phyloP scores from a whole-genome alignment of 2,329 filamentous ascomycete species.

The Phialocephala subalpina region DNA sequence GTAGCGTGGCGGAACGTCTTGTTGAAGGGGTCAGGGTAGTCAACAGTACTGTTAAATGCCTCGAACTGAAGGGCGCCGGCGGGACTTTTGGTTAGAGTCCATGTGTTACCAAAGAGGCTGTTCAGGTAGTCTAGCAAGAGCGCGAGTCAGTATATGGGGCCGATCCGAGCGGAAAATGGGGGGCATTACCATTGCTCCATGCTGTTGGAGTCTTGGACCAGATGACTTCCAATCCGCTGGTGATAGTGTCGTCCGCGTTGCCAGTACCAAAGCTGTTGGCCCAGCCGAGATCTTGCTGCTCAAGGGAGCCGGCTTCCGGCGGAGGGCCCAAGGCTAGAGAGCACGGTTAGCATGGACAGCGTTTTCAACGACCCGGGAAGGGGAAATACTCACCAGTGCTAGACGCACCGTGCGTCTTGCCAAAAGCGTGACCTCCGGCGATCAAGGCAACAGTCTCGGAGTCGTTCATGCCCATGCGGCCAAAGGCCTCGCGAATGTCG shows the following conservation, averaged over 20 bases:
- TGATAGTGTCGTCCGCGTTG: slow-evolving; percentile 75
- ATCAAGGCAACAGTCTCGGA: slow-evolving; percentile 68
- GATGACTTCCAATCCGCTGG: slow-evolving; percentile 79
- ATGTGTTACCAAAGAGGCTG: slow-evolving; percentile 78
- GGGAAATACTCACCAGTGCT: slow-evolving; percentile 18
- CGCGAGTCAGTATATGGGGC: slow-evolving; percentile 9
- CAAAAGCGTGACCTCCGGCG: slow-evolving; percentile 66
- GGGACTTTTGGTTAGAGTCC: slow-evolving; percentile 78
- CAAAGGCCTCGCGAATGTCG: slow-evolving; percentile 66
- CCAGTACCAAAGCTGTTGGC: slow-evolving; percentile 68
- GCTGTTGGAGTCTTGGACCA: slow-evolving; percentile 82
- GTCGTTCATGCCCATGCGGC: slow-evolving; percentile 70
- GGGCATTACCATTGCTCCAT: slow-evolving; percentile 61
- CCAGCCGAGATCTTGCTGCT: slow-evolving; percentile 78
- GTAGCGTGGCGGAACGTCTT: slow-evolving; percentile 73
- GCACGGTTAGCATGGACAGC: slow-evolving; percentile 18
- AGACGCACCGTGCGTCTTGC: slow-evolving; percentile 65
- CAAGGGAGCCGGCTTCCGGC: slow-evolving; percentile 69
- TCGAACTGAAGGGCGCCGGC: slow-evolving; percentile 80
- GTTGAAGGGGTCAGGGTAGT: slow-evolving; percentile 75
- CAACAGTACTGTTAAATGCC: slow-evolving; percentile 70
- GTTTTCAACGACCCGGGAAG: background rate
- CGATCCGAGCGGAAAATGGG: background rate
- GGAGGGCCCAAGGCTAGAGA: slow-evolving; percentile 24
- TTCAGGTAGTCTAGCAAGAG: slow-evolving; percentile 26